Percentiles rank a stretch among this genome's conserved stretches.
Conservation (phyloP, 2,329 filamentous ascomycete species). For the Colletotrichum orchidophilum region DNA sequence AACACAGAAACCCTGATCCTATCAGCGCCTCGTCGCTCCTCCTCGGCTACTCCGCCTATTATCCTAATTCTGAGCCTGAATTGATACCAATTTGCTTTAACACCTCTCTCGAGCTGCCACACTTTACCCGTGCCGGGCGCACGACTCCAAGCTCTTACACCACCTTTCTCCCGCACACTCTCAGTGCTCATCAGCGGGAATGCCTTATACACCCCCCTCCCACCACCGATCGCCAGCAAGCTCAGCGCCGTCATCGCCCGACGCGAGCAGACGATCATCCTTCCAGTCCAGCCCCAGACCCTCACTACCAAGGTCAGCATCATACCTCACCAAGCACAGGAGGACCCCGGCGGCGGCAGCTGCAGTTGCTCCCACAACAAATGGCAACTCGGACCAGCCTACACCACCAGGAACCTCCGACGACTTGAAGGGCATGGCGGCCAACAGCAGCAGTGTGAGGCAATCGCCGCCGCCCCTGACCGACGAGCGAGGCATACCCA, state of each 20-base stretch:
- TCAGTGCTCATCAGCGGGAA: constrained; percentile 55
- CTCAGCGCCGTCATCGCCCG: constrained; percentile 66
- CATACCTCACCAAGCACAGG: constrained; percentile 72
- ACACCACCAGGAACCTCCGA: constrained; percentile 61
- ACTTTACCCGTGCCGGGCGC: constrained; percentile 22
- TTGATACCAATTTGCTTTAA: constrained; percentile 34
- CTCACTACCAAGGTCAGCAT: constrained; percentile 69
- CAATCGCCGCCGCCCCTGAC: constrained; percentile 87
- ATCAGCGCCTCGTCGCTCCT: constrained; percentile 5
- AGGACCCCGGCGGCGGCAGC: constrained; percentile 61
- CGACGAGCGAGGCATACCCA: constrained; percentile 77
- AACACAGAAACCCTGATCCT: constrained; percentile 28
- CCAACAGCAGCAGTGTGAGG: constrained; percentile 69
- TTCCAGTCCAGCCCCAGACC: constrained; percentile 61
- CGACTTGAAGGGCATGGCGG: constrained; percentile 56
- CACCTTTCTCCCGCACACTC: background rate
- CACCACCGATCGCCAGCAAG: constrained; percentile 67
- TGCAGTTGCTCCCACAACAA: constrained; percentile 33
- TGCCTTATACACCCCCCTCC: constrained; percentile 90
- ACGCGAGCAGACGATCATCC: constrained; percentile 67
- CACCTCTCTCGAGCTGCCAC: background rate
- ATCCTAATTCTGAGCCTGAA: constrained; percentile 28
- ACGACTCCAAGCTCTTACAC: constrained; percentile 1
- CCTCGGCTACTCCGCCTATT: background rate
- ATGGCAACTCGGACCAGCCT: constrained; percentile 48